Evolutionary conservation across 208 protist genomes (phyloP), one percentile per base, ranked within the genome.

Genomic region (Crithidia acanthocephali): DNA sequence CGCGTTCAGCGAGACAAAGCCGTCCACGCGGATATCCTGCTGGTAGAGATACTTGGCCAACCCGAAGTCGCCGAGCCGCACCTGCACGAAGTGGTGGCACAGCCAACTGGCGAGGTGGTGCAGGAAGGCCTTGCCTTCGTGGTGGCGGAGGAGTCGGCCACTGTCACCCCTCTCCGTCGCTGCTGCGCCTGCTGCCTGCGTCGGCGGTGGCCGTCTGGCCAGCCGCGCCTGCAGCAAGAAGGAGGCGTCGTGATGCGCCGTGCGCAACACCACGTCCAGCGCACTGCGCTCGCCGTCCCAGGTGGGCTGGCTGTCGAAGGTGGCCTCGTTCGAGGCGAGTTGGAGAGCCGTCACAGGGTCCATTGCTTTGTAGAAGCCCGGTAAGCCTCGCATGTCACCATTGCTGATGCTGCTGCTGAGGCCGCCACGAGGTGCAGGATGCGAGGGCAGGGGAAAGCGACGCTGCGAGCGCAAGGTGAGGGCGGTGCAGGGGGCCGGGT

Each of bases 51-150:
- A 67, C 78, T 94, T 96, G 0, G 89, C 82, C 7, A 96, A 61
- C 0, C 92, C 89, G 74, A 96, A 91, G 61, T 96, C 92, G 10
- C 89, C 88, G 9, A 96, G 64, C 16, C 87, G 87, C 44, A 92
- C 81, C 23, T 91, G 89, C 50, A 95, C 76, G 33, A 91, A 76
- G 25, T 73, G 80, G 23, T 60, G 64, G 0, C 65, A 78, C 16
- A 93, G 62, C 85, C 87, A 95, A 7, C 30, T 55, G n/a, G 72
- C 61, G 11, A 80, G 64, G 42, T 55, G 67, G 23, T 45, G 67
- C 18, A 75, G 64, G 23, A 66, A 68, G 22, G 30, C 20, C n/a
- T 59, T 62, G 15, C 44, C 45, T 23, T 27, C 57, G 42, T 44
- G 15, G 28, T 33, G 8, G 8, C 25, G 48, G 59, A 70, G 5